A percentile compares a stretch with the other conserved stretches of the same genome.
phyloP scores from a whole-genome alignment of 305 asterid species.

The Euphrasia arctica region DNA sequence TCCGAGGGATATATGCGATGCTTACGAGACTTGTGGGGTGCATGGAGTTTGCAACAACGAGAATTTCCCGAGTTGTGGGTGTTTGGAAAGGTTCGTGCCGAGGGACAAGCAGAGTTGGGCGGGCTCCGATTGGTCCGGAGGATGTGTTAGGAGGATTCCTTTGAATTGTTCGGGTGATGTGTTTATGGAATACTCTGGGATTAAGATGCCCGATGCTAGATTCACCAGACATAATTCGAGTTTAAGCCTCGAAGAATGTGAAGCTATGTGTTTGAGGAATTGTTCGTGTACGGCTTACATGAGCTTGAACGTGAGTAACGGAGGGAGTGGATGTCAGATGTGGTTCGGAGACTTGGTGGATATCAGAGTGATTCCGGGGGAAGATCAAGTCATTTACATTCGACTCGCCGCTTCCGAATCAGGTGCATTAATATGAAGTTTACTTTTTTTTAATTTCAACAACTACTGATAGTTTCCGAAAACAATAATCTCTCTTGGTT shows the following conservation, averaged over 20 bases:
- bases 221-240: conserved; percentile 24
- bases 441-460: background rate
- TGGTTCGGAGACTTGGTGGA: conserved; percentile 49
- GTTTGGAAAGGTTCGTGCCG: conserved; percentile 26
- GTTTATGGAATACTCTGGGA: conserved; percentile 27
- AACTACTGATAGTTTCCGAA: no score
- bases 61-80: conserved; percentile 25
- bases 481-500: no score
- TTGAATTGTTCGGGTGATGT: conserved; percentile 28
- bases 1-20: conserved; percentile 27
- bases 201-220: conserved; percentile 33
- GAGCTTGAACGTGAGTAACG: conserved; percentile 28
- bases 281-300: conserved; percentile 40
- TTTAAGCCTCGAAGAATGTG: conserved; percentile 28
- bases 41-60: conserved; percentile 26
- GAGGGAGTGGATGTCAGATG: conserved; percentile 40
- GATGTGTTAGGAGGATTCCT: conserved; percentile 31
- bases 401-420: conserved; percentile 39
- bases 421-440: conserved; percentile 18
- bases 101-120: conserved; percentile 14
- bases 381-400: conserved; percentile 32
- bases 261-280: conserved; percentile 26
- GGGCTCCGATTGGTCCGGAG: conserved; percentile 23
- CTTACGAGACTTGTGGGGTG: conserved; percentile 32
- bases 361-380: conserved; percentile 22